A percentile compares a stretch with the other conserved stretches of the same genome.
Conservation (phyloP, 441 rosid genomes). For the Adansonia rubrostipa region DNA sequence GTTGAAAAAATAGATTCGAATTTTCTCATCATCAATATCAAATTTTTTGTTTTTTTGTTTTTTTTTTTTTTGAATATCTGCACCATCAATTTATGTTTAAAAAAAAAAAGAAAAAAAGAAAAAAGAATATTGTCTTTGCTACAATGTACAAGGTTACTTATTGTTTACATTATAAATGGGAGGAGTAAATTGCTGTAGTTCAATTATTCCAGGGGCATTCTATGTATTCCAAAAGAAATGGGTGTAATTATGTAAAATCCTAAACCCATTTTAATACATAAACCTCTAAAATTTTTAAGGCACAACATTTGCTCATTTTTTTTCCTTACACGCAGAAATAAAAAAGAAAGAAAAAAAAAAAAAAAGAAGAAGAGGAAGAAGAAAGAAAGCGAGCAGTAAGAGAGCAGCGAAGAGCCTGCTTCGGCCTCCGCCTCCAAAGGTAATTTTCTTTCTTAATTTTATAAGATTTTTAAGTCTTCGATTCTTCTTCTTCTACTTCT, state of each 20-base stretch:
- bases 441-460: not conserved
- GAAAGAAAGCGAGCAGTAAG: not conserved
- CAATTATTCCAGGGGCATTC: not conserved
- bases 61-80: too few relatives aligned
- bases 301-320: not conserved
- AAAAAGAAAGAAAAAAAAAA: not conserved
- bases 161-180: not conserved
- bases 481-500: not conserved
- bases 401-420: constrained; percentile 19
- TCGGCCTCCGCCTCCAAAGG: constrained; percentile 15
- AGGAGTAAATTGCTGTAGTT: not conserved
- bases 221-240: not conserved
- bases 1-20: too few relatives aligned
- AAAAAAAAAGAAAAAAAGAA: too few relatives aligned
- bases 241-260: constrained; percentile 3
- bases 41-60: too few relatives aligned
- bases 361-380: not conserved
- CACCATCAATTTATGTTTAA: too few relatives aligned
- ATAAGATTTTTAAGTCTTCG: not conserved
- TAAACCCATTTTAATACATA: not conserved
- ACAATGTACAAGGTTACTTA: not conserved
- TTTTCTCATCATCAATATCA: too few relatives aligned
- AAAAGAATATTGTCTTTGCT: too few relatives aligned
- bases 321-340: not conserved
- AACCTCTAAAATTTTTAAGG: not conserved